phyloP scores from a whole-genome alignment of 139 green algal species.

The Mesotaenium endlicherianum region DNA sequence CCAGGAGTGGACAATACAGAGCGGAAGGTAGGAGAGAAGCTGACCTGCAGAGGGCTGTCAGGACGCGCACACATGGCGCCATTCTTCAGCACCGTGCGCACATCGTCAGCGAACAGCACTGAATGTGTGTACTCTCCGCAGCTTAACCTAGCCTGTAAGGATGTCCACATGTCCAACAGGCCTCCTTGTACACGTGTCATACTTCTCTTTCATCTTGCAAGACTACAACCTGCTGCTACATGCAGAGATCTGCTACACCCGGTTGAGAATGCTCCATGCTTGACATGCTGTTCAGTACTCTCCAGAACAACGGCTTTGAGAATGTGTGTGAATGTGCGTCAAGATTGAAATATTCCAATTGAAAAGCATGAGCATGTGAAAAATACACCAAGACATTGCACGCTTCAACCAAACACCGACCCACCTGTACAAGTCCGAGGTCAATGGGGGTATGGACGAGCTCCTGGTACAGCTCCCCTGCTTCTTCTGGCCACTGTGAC shows the following conservation, averaged over 20 bases:
- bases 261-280: background rate
- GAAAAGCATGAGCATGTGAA: background rate
- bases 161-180: background rate
- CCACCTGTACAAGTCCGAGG: constrained; percentile 12
- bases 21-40: background rate
- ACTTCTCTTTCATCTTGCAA: background rate
- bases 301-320: background rate
- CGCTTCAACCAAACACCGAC: too few species aligned
- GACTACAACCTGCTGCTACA: background rate
- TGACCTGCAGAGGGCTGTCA: constrained; percentile 4
- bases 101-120: constrained; percentile 42
- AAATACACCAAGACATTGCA: too few species aligned
- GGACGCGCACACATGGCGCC: constrained; percentile 21
- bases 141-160: constrained; percentile 27
- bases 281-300: background rate
- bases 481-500: background rate
- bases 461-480: constrained; percentile 2
- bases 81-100: constrained; percentile 32
- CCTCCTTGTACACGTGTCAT: background rate
- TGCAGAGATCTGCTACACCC: background rate
- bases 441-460: constrained; percentile 17
- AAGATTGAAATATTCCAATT: background rate
- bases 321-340: background rate
- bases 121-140: constrained; percentile 41
- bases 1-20: background rate